Conservation (phyloP, 306 rosid species). For the Albizia julibrissin region DNA sequence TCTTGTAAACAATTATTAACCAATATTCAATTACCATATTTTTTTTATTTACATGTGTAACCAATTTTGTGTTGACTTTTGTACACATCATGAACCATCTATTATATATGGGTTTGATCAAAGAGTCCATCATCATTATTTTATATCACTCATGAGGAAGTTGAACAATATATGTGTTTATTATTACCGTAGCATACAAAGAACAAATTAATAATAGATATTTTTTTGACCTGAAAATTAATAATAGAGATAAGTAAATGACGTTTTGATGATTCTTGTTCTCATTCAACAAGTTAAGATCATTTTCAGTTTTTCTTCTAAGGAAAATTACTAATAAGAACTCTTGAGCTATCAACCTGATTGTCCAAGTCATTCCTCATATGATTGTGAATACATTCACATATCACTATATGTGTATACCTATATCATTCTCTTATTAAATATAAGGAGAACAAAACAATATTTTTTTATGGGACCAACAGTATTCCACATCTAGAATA, state of each 20-base stretch:
- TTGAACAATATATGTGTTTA: constrained; percentile 33
- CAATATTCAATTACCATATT: constrained; percentile 30
- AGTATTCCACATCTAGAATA: no score
- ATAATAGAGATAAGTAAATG: background rate
- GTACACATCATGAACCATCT: background rate
- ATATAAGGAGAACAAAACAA: no score
- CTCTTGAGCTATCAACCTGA: background rate
- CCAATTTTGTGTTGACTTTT: constrained; percentile 37
- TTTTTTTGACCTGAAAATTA: background rate
- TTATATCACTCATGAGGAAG: constrained; percentile 26
- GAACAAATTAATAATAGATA: background rate
- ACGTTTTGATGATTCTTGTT: background rate
- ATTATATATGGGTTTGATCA: constrained; percentile 23
- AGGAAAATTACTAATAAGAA: background rate
- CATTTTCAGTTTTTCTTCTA: background rate
- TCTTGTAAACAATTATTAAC: constrained; percentile 29
- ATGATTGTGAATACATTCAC: background rate
- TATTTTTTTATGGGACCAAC: no score
- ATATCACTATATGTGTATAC: background rate
- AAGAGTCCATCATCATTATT: constrained; percentile 28
- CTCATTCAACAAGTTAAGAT: background rate
- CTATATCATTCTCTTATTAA: no score
- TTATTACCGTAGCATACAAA: constrained; percentile 23
- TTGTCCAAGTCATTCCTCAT: background rate
- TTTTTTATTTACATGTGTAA: background rate